phyloP scores from a whole-genome alignment of 768 basidiomycete species.

The Termitomyces sp. region DNA sequence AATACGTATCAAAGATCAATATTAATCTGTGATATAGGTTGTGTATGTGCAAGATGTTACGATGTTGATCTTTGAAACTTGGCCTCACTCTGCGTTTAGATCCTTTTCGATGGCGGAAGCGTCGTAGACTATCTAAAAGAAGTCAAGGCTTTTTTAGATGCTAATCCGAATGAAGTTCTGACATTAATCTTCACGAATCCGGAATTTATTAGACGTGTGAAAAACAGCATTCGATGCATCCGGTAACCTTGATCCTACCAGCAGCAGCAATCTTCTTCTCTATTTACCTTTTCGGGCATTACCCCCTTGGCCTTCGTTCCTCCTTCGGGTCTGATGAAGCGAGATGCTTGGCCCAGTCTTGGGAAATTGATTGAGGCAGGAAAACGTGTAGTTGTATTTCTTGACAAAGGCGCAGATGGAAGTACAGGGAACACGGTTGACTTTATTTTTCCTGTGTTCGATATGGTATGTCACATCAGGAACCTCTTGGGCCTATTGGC shows the following conservation, averaged over 20 bases:
- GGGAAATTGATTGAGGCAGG: constrained; percentile 52
- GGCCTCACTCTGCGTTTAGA: not conserved
- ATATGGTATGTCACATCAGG: constrained; percentile 20
- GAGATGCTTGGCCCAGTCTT: constrained; percentile 57
- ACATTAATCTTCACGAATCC: constrained; percentile 64
- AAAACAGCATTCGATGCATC: constrained; percentile 45
- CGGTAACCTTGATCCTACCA: constrained; percentile 18
- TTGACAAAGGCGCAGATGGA: constrained; percentile 31
- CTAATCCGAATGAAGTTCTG: constrained; percentile 43
- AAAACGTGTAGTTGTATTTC: constrained; percentile 46
- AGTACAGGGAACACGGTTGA: constrained; percentile 19
- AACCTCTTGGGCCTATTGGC: not conserved
- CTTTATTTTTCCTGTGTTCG: constrained; percentile 33
- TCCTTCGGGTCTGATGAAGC: constrained; percentile 32
- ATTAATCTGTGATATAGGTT: not conserved
- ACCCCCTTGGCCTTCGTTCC: constrained; percentile 45
- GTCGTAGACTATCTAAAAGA: not conserved
- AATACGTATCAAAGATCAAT: not conserved
- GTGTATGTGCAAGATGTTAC: not conserved
- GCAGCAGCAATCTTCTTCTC: no score
- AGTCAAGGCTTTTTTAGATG: not conserved
- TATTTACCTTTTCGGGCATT: constrained; percentile 25
- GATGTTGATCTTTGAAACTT: not conserved
- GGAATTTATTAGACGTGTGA: constrained; percentile 46
- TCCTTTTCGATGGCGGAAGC: not conserved